phyloP scores from a whole-genome alignment of 768 basidiomycete species.

The Xanthoconium stramineum region DNA sequence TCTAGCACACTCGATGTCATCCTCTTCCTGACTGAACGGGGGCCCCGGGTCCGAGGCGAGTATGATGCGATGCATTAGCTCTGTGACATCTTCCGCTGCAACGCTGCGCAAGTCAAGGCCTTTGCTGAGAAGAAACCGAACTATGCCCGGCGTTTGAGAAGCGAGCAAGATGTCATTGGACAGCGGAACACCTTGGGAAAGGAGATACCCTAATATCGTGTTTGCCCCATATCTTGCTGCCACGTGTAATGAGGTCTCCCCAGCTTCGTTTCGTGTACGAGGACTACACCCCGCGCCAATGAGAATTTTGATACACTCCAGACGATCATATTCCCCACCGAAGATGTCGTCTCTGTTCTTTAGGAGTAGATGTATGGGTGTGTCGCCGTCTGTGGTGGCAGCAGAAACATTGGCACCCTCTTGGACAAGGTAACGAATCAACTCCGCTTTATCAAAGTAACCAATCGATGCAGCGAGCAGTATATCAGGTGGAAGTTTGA shows the following conservation, averaged over 20 bases:
- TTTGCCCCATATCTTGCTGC: neutral
- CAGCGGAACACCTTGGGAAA: neutral
- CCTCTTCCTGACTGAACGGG: too few species aligned
- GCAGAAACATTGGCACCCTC: neutral
- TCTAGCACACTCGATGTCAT: neutral
- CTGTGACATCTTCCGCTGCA: neutral
- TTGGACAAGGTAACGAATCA: neutral
- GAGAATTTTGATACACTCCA: neutral
- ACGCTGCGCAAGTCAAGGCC: neutral
- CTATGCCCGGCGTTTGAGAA: neutral
- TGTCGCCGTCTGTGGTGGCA: neutral
- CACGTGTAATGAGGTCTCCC: neutral
- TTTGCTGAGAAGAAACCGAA: neutral
- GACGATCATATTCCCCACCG: neutral
- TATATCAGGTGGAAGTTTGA: too few species aligned
- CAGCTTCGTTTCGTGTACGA: neutral
- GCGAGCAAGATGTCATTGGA: neutral
- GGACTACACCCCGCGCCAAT: neutral
- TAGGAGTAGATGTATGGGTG: too few species aligned
- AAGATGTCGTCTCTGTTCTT: too few species aligned
- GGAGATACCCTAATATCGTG: neutral
- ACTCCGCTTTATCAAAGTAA: too few species aligned
- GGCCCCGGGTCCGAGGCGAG: neutral
- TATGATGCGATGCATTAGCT: neutral
- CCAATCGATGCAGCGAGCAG: too few species aligned